Conservation (phyloP, 2,329 filamentous ascomycete genomes). For the Dothistroma septosporum region DNA sequence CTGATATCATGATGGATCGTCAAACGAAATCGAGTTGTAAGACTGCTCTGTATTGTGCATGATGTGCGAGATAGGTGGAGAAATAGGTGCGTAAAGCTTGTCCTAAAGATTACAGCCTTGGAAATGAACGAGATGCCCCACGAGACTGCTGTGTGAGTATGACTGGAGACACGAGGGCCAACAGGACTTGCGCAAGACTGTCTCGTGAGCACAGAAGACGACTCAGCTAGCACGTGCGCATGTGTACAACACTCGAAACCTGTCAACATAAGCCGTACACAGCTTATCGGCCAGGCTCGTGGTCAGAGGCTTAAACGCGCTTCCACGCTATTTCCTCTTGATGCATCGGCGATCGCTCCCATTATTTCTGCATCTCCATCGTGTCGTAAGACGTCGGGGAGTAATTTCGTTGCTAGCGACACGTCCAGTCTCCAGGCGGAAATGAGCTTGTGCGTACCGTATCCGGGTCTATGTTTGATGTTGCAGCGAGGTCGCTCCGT, state of each 20-base stretch:
- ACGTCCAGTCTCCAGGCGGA: too few species aligned
- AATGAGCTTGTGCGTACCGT: neutral
- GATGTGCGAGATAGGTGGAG: too few species aligned
- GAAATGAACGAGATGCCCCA: too few species aligned
- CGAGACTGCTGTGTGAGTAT: too few species aligned
- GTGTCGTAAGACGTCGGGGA: neutral
- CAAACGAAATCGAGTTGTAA: too few species aligned
- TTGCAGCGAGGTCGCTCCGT: too few species aligned
- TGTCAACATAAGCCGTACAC: neutral
- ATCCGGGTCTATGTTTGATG: too few species aligned
- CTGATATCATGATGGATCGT: neutral
- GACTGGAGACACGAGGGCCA: neutral
- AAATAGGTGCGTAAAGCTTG: too few species aligned
- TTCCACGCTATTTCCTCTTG: neutral
- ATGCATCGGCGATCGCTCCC: neutral
- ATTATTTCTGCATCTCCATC: neutral
- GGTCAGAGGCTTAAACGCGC: neutral
- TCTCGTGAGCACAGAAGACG: neutral
- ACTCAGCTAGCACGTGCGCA: neutral
- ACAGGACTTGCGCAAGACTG: neutral
- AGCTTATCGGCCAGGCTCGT: neutral
- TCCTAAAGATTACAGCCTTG: too few species aligned
- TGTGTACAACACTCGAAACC: neutral
- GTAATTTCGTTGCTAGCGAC: too few species aligned
- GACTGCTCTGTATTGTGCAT: too few species aligned